A percentile compares a stretch with the other conserved stretches of the same genome.
phyloP scores from a whole-genome alignment of 1,284 basidiomycete genomes.

The Sphaerobolus stellatus region DNA sequence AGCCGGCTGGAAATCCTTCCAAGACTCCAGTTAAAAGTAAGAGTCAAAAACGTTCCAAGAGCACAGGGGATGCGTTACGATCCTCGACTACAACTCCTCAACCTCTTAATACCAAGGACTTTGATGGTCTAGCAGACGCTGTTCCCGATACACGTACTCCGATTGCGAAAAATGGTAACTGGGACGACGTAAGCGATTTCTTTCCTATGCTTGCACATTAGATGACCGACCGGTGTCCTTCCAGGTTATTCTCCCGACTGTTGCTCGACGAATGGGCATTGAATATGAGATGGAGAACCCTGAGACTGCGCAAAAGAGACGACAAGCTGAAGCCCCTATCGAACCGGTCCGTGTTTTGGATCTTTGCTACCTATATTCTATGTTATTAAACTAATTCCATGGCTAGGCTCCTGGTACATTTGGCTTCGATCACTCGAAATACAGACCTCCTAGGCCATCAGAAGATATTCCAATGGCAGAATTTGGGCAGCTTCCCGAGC shows the following conservation, averaged over 20 bases:
- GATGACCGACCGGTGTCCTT: slow-evolving; percentile 10
- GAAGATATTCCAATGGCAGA: slow-evolving; percentile 62
- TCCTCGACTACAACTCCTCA: slow-evolving; percentile 15
- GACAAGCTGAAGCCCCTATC: slow-evolving; percentile 33
- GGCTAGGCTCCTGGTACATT: slow-evolving; percentile 78
- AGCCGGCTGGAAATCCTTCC: slow-evolving; percentile 1
- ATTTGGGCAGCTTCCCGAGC: slow-evolving; percentile 43
- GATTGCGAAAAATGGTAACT: slow-evolving; percentile 59
- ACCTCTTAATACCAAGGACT: slow-evolving; percentile 33
- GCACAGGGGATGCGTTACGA: slow-evolving; percentile 15
- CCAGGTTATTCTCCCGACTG: slow-evolving; percentile 66
- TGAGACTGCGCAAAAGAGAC: slow-evolving; percentile 52
- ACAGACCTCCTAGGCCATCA: slow-evolving; percentile 45
- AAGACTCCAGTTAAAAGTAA: slow-evolving; percentile 3
- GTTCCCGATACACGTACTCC: slow-evolving; percentile 79
- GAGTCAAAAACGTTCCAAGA: slow-evolving; percentile 12
- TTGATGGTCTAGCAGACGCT: slow-evolving; percentile 58
- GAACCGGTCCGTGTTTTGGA: slow-evolving; percentile 50
- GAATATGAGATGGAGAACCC: slow-evolving; percentile 63
- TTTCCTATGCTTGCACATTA: slow-evolving; percentile 14
- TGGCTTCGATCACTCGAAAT: slow-evolving; percentile 68
- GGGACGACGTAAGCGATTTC: slow-evolving; percentile 61
- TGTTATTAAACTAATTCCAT: slow-evolving; percentile 7
- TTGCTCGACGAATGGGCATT: slow-evolving; percentile 79
- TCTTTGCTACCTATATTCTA: slow-evolving; percentile 10